Conservation (phyloP, 805 yeast species). For the Metschnikowia noctiluminum region DNA sequence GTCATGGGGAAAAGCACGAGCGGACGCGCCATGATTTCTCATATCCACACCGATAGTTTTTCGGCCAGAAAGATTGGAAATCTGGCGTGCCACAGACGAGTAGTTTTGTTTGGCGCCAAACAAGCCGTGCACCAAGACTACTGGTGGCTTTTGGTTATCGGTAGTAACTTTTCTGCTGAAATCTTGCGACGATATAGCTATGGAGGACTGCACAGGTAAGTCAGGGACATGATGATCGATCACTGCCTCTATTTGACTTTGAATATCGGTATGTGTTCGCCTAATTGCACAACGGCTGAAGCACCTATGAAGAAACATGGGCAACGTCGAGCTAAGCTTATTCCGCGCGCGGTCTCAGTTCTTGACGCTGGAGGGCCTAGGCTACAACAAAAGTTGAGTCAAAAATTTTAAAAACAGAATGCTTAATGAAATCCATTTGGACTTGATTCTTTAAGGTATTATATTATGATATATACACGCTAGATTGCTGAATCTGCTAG, state of each 20-base stretch:
- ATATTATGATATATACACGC: too few species aligned
- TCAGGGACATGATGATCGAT: conserved; percentile 1
- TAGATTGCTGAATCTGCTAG: not conserved
- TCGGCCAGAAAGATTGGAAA: conserved; percentile 29
- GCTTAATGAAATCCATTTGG: too few species aligned
- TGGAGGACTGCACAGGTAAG: conserved; percentile 5
- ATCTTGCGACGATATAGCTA: conserved; percentile 7
- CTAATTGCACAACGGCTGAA: not conserved
- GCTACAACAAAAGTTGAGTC: too few species aligned
- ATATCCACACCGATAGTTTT: conserved; percentile 46
- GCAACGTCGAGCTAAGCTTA: not conserved
- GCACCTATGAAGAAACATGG: conserved; percentile 4
- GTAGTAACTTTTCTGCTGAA: conserved; percentile 6
- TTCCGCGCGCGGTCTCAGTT: too few species aligned
- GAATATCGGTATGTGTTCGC: not conserved
- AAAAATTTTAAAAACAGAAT: too few species aligned
- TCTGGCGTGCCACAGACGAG: conserved; percentile 33
- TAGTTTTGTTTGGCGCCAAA: conserved; percentile 49
- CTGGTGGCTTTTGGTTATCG: conserved; percentile 25
- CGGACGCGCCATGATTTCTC: conserved; percentile 54
- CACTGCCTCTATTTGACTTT: not conserved
- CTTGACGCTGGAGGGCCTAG: too few species aligned
- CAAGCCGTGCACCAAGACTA: conserved; percentile 52
- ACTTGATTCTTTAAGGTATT: too few species aligned
- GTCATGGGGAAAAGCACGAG: conserved; percentile 41